Evolutionary conservation across 2,329 filamentous ascomycete species (phyloP).

Genomic region (Diaporthe destruens): DNA sequence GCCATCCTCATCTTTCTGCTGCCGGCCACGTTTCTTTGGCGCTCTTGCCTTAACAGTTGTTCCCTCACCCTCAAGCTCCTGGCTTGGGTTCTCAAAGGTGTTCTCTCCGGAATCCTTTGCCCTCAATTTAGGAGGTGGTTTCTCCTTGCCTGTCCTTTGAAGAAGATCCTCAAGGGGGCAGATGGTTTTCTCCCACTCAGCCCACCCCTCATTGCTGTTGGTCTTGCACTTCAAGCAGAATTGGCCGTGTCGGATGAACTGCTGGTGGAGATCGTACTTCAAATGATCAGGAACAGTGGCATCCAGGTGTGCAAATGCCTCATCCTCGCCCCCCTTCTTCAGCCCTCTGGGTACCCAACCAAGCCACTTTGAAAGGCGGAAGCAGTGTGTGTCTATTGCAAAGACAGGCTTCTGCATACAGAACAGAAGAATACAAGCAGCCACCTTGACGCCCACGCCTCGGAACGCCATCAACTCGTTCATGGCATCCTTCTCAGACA

Average conservation of each 20-base stretch:
- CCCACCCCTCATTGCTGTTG: conserved; percentile 68
- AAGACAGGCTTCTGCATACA: conserved; percentile 66
- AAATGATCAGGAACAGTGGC: conserved; percentile 63
- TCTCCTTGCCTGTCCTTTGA: conserved; percentile 46
- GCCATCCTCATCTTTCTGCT: conserved; percentile 12
- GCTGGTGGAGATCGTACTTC: conserved; percentile 68
- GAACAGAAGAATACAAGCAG: conserved; percentile 69
- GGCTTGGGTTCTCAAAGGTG: too few species aligned
- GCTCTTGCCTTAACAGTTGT: background rate
- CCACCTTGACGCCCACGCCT: conserved; percentile 69
- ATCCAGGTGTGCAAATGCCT: conserved; percentile 67
- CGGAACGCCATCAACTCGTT: conserved; percentile 62
- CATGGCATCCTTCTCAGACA: conserved; percentile 63
- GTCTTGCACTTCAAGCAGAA: conserved; percentile 61
- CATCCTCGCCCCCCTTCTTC: conserved; percentile 53
- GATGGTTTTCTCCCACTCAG: conserved; percentile 69
- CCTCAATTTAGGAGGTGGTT: conserved; percentile 8
- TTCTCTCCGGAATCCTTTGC: background rate
- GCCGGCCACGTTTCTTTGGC: background rate
- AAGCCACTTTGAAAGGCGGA: conserved; percentile 64
- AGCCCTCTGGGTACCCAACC: conserved; percentile 63
- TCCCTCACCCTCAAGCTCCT: background rate
- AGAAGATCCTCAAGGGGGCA: conserved; percentile 59
- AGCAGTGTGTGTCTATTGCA: conserved; percentile 70
- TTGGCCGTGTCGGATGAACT: conserved; percentile 67